phyloP scores from a whole-genome alignment of 371 early-diverging fungal species.

The Sanchytrium tribonematis region DNA sequence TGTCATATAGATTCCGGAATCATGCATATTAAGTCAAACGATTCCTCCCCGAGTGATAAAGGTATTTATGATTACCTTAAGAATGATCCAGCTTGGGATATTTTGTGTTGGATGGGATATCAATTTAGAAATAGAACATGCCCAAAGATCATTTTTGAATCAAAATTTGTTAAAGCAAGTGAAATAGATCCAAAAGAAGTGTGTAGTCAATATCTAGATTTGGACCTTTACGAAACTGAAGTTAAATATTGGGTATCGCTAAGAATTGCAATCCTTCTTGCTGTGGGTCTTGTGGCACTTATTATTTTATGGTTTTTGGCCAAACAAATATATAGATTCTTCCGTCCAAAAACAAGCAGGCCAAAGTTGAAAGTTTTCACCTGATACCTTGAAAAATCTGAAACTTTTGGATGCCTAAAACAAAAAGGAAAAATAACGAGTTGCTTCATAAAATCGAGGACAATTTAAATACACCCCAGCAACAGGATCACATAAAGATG shows the following conservation, averaged over 20 bases:
- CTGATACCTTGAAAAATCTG: too few relatives aligned
- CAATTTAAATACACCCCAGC: not conserved
- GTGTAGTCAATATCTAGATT: not conserved
- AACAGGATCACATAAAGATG: not conserved
- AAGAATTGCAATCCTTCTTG: not conserved
- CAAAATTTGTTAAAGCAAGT: not conserved
- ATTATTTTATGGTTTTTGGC: too few relatives aligned
- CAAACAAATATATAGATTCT: too few relatives aligned
- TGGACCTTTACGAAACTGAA: not conserved
- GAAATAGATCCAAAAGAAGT: too few relatives aligned
- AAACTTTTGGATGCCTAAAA: too few relatives aligned
- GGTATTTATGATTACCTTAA: not conserved
- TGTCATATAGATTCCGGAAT: not conserved
- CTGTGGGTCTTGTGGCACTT: not conserved
- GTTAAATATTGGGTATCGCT: not conserved
- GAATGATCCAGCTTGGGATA: not conserved
- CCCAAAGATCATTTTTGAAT: not conserved
- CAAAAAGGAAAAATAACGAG: too few relatives aligned
- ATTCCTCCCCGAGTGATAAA: not conserved
- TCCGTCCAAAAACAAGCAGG: too few relatives aligned
- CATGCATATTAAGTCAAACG: not conserved
- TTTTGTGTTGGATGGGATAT: not conserved
- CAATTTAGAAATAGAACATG: not conserved
- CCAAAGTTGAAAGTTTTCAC: too few relatives aligned
- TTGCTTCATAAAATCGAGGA: not conserved